Evolutionary conservation across 2,329 filamentous ascomycete genomes (phyloP), one percentile per base, ranked within the genome.

Genomic region (Nemania diffusa): DNA sequence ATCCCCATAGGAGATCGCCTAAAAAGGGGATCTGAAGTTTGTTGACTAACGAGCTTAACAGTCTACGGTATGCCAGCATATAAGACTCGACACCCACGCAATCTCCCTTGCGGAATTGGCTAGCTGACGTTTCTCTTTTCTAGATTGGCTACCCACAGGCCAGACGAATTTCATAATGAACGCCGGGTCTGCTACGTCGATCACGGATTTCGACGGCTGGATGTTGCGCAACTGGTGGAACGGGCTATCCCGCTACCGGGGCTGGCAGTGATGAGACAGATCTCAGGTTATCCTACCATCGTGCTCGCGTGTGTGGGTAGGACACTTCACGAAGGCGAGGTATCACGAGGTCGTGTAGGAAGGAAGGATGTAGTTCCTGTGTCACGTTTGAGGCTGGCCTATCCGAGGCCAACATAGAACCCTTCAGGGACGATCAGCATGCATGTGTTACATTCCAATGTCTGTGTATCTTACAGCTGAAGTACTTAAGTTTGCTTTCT

Each of bases 191-290:
- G 26, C 60, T 29, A 51, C 42, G 3, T 52, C 44, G 5, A 63
- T 63, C 2, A 63, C 60, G 2, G 60, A 63, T 51, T 63, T 63
- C n/a, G 60, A 63, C 15, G 60, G 60, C 52, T 63, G 60, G 60
- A 63, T 63, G 60, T 20, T 63, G 24, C 60, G 60, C 6, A 63
- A 63, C n/a, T 63, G 60, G 60, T 63, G 60, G 60, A 57, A 63
- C n/a, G 52, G 44, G 5, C 29, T 63, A 7, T 57, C 53, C 24
- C 53, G 61, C 42, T 32, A 63, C 42, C 53, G 61, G 7, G 61
- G 61, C 22, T 63, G 61, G 61, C 53, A 63, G 44, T 63, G 46
- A 64, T 15, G n/a, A 11, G 20, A 58, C 26, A 17, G 11, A 42
- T 44, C 13, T 17, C 17, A 40, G 11, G 11, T n/a, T 13, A 13